phyloP scores from a whole-genome alignment of 78 protist genomes.

The Corallochytrium limacisporum region DNA sequence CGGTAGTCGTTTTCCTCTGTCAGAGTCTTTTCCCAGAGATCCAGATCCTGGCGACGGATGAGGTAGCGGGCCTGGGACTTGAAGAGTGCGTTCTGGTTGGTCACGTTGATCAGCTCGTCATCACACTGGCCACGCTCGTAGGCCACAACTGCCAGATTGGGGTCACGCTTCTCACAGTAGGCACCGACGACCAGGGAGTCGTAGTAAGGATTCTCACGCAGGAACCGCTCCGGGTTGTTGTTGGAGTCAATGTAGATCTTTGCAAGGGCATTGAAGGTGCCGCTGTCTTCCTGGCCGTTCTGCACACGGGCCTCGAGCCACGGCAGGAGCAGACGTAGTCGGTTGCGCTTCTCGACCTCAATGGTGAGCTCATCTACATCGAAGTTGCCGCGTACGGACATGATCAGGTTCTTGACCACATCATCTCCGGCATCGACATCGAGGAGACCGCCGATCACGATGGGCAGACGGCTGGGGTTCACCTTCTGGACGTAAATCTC shows the following conservation, averaged over 20 bases:
- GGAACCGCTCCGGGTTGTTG: conserved; percentile 82
- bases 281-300: conserved; percentile 76
- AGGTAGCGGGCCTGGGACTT: conserved; percentile 92
- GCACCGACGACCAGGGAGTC: conserved; percentile 75
- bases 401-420: conserved; percentile 56
- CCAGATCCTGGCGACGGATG: conserved; percentile 86
- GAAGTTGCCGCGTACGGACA: conserved; percentile 58
- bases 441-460: conserved; percentile 91
- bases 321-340: conserved; percentile 81
- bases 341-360: conserved; percentile 89
- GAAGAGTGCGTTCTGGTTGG: conserved; percentile 86
- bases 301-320: conserved; percentile 89
- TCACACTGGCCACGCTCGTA: conserved; percentile 88
- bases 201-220: conserved; percentile 72
- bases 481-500: conserved; percentile 86
- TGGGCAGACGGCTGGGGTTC: conserved; percentile 79
- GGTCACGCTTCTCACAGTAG: conserved; percentile 98
- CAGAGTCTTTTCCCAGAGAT: conserved; percentile 91
- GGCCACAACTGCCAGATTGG: conserved; percentile 78
- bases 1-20: conserved; percentile 68
- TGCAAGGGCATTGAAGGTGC: conserved; percentile 95
- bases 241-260: conserved; percentile 91
- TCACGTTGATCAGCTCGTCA: conserved; percentile 83
- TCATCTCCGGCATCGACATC: conserved; percentile 91
- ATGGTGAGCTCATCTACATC: conserved; percentile 84